Evolutionary conservation across 2,329 filamentous ascomycete genomes (phyloP).

Genomic region (Hymenoscyphus repandus): DNA sequence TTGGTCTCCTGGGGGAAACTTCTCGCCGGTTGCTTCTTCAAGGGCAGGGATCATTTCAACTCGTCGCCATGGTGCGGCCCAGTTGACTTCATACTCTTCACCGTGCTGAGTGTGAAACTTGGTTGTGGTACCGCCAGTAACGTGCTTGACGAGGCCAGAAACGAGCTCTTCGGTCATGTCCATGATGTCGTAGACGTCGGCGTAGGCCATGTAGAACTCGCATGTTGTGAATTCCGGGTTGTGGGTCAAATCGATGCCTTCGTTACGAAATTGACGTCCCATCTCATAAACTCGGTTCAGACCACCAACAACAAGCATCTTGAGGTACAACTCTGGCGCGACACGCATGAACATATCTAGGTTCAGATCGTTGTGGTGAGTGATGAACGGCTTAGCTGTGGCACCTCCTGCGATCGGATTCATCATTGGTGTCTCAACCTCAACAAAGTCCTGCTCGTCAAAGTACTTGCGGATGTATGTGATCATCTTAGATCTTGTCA

Average conservation of each 20-base stretch:
- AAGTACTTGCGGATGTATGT: slow-evolving; percentile 84
- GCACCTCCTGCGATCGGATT: slow-evolving; percentile 93
- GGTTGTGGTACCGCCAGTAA: slow-evolving; percentile 81
- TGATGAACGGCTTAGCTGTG: slow-evolving; percentile 90
- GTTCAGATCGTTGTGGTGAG: slow-evolving; percentile 92
- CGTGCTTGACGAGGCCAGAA: slow-evolving; percentile 78
- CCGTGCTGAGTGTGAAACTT: slow-evolving; percentile 82
- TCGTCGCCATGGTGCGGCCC: slow-evolving; percentile 88
- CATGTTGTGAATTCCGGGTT: slow-evolving; percentile 98
- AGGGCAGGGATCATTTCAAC: slow-evolving; percentile 95
- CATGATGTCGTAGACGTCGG: slow-evolving; percentile 88
- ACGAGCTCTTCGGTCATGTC: slow-evolving; percentile 89
- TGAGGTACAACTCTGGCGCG: slow-evolving; percentile 92
- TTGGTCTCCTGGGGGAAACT: slow-evolving; percentile 84
- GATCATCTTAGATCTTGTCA: slow-evolving; percentile 82
- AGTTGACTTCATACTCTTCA: slow-evolving; percentile 87
- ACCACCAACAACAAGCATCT: slow-evolving; percentile 91
- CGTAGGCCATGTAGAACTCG: slow-evolving; percentile 95
- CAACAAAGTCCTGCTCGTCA: slow-evolving; percentile 80
- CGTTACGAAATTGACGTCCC: slow-evolving; percentile 92
- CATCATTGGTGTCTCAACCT: slow-evolving; percentile 97
- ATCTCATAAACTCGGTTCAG: slow-evolving; percentile 94
- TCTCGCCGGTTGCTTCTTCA: slow-evolving; percentile 84
- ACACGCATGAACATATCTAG: slow-evolving; percentile 95
- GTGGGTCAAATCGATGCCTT: slow-evolving; percentile 86